A percentile compares a stretch with the other conserved stretches of the same genome.
phyloP scores from a whole-genome alignment of 352 stramenopile genomes.

The Globisporangium middletonii region DNA sequence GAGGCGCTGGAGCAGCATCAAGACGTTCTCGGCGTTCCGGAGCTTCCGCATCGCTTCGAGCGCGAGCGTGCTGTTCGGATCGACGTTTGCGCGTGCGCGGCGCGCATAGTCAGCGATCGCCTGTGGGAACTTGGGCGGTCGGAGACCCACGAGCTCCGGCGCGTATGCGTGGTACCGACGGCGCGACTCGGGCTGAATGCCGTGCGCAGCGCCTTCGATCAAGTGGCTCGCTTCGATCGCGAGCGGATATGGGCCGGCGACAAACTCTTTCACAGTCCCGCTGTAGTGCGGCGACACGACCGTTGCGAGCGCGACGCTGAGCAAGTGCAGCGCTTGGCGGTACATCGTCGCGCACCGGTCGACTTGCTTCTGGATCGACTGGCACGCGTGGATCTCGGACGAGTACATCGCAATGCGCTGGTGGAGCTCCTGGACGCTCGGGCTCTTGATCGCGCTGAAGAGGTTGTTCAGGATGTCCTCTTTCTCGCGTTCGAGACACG shows the following conservation, averaged over 20 bases:
- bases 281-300: conserved; percentile 72
- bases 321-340: conserved; percentile 62
- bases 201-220: conserved; percentile 59
- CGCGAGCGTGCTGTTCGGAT: conserved; percentile 35
- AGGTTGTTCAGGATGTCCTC: conserved; percentile 66
- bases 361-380: conserved; percentile 72
- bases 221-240: conserved; percentile 71
- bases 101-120: conserved; percentile 41
- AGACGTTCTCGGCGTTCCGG: conserved; percentile 67
- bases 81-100: conserved; percentile 24
- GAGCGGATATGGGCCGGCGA: conserved; percentile 57
- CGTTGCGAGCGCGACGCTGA: conserved; percentile 62
- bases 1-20: conserved; percentile 77
- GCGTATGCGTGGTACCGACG: conserved; percentile 69
- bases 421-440: conserved; percentile 66
- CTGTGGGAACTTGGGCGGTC: conserved; percentile 42
- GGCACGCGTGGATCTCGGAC: conserved; percentile 73
- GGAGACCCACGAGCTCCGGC: conserved; percentile 34
- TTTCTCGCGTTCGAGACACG: conserved; percentile 60
- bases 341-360: conserved; percentile 66
- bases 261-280: conserved; percentile 69
- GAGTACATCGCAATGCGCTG: conserved; percentile 63
- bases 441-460: conserved; percentile 48
- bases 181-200: conserved; percentile 70
- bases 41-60: conserved; percentile 79